A percentile compares a stretch with the other conserved stretches of the same genome.
Evolutionary conservation across 2,329 filamentous ascomycete species (phyloP).

Genomic region (Cladophialophora carrionii): DNA sequence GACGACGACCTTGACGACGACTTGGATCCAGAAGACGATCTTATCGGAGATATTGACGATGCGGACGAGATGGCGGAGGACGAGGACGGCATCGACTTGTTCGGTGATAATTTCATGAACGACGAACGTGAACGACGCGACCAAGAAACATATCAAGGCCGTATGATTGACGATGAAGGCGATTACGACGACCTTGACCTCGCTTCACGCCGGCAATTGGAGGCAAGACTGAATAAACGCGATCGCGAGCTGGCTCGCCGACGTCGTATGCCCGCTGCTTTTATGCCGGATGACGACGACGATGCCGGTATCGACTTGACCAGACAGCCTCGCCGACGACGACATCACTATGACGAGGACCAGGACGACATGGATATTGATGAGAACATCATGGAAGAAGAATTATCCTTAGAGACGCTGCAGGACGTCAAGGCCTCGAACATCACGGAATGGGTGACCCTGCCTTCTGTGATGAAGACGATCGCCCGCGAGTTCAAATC

Average conservation of each 20-base stretch:
- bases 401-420: constrained; percentile 87
- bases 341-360: constrained; percentile 93
- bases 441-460: constrained; percentile 91
- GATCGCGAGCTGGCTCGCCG: constrained; percentile 64
- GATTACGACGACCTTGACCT: constrained; percentile 66
- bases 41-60: constrained; percentile 67
- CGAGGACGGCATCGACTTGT: constrained; percentile 70
- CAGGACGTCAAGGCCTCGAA: constrained; percentile 92
- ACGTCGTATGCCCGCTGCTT: constrained; percentile 64
- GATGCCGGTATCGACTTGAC: constrained; percentile 83
- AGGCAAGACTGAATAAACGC: constrained; percentile 64
- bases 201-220: constrained; percentile 62
- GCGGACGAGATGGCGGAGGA: constrained; percentile 71
- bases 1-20: constrained; percentile 51
- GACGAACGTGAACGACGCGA: constrained; percentile 58
- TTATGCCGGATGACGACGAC: constrained; percentile 74
- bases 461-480: constrained; percentile 84
- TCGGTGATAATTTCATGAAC: constrained; percentile 68
- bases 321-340: constrained; percentile 78
- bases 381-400: constrained; percentile 92
- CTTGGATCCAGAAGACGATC: constrained; percentile 56
- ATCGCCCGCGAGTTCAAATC: constrained; percentile 97
- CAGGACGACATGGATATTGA: constrained; percentile 86
- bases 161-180: constrained; percentile 66
- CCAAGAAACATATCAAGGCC: constrained; percentile 60